A percentile compares a stretch with the other conserved stretches of the same genome.
These are phyloP conservation scores for Cutaneotrichosporon sp. DNA, from an alignment of 1,284 basidiomycete species.

Conservation along the genomic window DNA sequence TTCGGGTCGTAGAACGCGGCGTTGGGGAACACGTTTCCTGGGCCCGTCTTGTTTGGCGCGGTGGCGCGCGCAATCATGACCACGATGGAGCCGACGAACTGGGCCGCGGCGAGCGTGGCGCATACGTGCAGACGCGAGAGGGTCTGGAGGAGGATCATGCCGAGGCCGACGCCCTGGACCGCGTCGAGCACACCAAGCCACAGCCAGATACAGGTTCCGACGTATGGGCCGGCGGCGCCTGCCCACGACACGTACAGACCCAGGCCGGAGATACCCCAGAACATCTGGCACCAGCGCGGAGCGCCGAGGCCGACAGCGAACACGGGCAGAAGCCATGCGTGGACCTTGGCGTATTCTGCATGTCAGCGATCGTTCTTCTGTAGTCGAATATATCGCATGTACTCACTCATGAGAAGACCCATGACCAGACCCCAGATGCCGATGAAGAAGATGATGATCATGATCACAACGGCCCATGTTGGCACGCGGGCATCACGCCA, in stretches of 20 bases:
- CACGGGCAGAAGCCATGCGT: conserved; percentile 87
- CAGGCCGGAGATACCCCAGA: conserved; percentile 50
- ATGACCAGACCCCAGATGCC: conserved; percentile 74
- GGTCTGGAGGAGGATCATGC: conserved; percentile 90
- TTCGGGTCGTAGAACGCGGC: conserved; percentile 79
- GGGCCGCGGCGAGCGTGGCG: conserved; percentile 80
- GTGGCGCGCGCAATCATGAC: conserved; percentile 49
- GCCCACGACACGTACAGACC: conserved; percentile 84
- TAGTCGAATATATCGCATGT: background rate
- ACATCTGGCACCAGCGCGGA: conserved; percentile 81
- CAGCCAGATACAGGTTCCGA: conserved; percentile 80
- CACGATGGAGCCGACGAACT: conserved; percentile 52
- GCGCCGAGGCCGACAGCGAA: conserved; percentile 89
- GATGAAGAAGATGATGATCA: conserved; percentile 77
- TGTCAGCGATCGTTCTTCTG: conserved; percentile 10
- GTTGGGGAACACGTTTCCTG: conserved; percentile 85
- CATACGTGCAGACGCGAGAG: conserved; percentile 87
- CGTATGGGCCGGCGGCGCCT: conserved; percentile 72
- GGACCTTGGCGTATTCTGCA: conserved; percentile 72
- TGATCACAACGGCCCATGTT: conserved; percentile 72
- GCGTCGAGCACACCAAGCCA: conserved; percentile 91
- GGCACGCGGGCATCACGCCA: conserved; percentile 73
- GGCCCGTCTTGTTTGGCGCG: conserved; percentile 58
- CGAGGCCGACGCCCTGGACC: conserved; percentile 84
- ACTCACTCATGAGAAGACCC: conserved; percentile 61